phyloP scores from a whole-genome alignment of 208 protist species.

The Trypanosoma boissoni region DNA sequence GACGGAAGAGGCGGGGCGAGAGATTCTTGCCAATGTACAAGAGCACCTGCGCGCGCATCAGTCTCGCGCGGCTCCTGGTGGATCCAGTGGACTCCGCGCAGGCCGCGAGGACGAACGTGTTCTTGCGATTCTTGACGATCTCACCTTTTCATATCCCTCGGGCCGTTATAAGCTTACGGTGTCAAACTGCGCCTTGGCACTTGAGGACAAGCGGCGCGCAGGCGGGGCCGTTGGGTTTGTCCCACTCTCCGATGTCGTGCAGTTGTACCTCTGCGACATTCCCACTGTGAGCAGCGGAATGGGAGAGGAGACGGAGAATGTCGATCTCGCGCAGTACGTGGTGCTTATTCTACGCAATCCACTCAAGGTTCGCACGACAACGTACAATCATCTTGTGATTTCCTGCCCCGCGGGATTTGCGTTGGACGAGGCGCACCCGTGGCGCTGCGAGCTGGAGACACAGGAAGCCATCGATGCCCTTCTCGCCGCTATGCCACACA shows the following conservation, averaged over 20 bases:
- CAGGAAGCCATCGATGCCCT: constrained; percentile 70
- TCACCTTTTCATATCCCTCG: constrained; percentile 69
- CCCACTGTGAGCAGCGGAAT: constrained; percentile 6
- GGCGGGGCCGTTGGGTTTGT: constrained; percentile 35
- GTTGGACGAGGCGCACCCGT: constrained; percentile 70
- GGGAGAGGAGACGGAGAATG: constrained; percentile 1
- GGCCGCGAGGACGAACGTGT: constrained; percentile 55
- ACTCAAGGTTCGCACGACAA: constrained; percentile 65
- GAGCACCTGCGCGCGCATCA: constrained; percentile 59
- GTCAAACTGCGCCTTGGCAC: constrained; percentile 73
- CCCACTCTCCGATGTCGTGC: constrained; percentile 63
- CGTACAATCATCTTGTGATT: constrained; percentile 83
- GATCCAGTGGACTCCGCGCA: constrained; percentile 29
- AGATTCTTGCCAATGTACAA: constrained; percentile 57
- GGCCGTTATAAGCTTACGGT: constrained; percentile 82
- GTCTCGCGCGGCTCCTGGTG: constrained; percentile 34
- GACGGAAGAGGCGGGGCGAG: constrained; percentile 78
- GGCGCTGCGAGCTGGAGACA: constrained; percentile 69
- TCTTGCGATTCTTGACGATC: constrained; percentile 76
- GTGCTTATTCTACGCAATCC: constrained; percentile 72
- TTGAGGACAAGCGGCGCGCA: constrained; percentile 73
- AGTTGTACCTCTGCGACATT: constrained; percentile 82
- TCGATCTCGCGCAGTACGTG: constrained; percentile 66
- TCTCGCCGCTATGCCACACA: constrained; percentile 25
- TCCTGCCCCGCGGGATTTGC: constrained; percentile 55